phyloP scores from a whole-genome alignment of 2,329 filamentous ascomycete genomes.

The Calonectria hawksworthii region DNA sequence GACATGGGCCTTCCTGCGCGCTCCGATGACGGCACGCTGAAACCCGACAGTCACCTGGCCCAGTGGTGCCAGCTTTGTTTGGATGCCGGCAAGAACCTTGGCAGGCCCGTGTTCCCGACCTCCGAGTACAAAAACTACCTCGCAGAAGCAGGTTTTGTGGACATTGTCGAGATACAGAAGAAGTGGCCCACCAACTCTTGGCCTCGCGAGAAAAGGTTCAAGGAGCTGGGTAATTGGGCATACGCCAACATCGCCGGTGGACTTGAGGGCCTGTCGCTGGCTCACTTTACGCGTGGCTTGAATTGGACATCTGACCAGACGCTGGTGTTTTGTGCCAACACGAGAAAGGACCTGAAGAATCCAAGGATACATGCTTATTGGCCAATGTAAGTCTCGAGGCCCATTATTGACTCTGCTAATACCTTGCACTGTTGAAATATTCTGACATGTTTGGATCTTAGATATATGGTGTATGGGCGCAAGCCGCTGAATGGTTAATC shows the following conservation, averaged over 20 bases:
- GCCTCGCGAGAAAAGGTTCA: conserved; percentile 15
- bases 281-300: neutral
- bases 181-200: conserved; percentile 13
- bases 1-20: conserved; percentile 45
- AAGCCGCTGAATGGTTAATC: neutral
- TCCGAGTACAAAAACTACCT: neutral
- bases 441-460: neutral
- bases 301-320: conserved; percentile 1
- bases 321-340: neutral
- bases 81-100: conserved; percentile 40
- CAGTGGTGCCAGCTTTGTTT: conserved; percentile 41
- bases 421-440: neutral
- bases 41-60: conserved; percentile 35
- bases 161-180: neutral
- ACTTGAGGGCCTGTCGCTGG: neutral
- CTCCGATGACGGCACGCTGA: conserved; percentile 49
- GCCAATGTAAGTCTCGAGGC: neutral
- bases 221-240: conserved; percentile 7
- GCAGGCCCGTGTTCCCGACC: neutral
- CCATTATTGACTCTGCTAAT: neutral
- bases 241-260: conserved; percentile 2
- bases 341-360: conserved; percentile 1
- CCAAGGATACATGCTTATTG: conserved; percentile 15
- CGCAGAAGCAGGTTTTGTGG: neutral
- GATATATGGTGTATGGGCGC: conserved; percentile 1